These are phyloP conservation scores for Gaeumannomyces tritici DNA, from an alignment of 2,329 filamentous ascomycete genomes.

Conservation along the genomic window DNA sequence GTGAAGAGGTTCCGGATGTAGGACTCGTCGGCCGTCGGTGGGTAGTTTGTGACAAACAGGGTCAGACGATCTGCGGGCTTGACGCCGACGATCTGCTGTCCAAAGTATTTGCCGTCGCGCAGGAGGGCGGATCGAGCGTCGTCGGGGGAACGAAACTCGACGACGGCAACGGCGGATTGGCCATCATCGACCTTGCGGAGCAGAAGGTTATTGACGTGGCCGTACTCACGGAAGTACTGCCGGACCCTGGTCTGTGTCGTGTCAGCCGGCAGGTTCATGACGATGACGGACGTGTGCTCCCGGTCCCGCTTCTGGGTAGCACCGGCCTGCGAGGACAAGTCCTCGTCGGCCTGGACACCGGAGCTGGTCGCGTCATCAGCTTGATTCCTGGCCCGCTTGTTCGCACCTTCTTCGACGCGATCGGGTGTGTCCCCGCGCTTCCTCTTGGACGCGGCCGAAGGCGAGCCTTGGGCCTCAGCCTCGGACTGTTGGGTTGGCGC, in stretches of 20 bases:
- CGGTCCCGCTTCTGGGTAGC: constrained; percentile 64
- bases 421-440: constrained; percentile 61
- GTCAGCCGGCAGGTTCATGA: constrained; percentile 64
- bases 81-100: constrained; percentile 64
- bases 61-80: constrained; percentile 68
- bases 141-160: constrained; percentile 76
- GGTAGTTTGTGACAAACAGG: constrained; percentile 86
- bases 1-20: constrained; percentile 62
- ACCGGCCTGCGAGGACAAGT: not conserved
- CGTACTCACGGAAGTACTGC: constrained; percentile 88
- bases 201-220: constrained; percentile 69
- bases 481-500: constrained; percentile 14
- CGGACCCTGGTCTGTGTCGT: constrained; percentile 64
- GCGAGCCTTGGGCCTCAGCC: constrained; percentile 21
- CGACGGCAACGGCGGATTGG: constrained; percentile 58
- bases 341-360: constrained; percentile 14
- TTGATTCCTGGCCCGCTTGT: constrained; percentile 58
- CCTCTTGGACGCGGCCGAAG: constrained; percentile 47
- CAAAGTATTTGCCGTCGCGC: constrained; percentile 71
- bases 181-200: constrained; percentile 52
- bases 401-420: constrained; percentile 37
- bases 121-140: constrained; percentile 76
- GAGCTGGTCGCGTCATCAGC: constrained; percentile 19
- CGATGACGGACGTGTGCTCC: constrained; percentile 78
- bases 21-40: constrained; percentile 61